Evolutionary conservation across 2,329 filamentous ascomycete genomes (phyloP).

Genomic region (Neonectria punicea): DNA sequence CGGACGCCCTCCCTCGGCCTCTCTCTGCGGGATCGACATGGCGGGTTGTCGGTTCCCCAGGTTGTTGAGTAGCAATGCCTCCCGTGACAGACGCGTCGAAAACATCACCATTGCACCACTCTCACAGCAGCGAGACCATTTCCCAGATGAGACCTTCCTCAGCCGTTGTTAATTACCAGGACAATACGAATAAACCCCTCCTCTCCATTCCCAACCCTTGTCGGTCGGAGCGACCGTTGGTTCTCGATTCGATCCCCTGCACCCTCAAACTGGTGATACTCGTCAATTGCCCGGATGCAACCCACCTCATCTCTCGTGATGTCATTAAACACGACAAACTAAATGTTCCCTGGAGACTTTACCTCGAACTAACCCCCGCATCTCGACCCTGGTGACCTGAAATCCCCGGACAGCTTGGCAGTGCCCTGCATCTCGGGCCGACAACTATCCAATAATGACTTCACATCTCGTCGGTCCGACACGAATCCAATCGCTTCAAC

Average conservation of each 20-base stretch:
- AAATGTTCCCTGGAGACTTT: background rate
- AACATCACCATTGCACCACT: background rate
- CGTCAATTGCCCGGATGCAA: background rate
- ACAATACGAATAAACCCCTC: background rate
- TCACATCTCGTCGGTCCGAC: background rate
- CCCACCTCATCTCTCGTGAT: background rate
- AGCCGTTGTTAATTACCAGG: background rate
- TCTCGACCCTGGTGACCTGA: background rate
- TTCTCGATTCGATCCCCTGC: background rate
- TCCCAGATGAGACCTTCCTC: background rate
- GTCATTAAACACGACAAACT: background rate
- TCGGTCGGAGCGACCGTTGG: background rate
- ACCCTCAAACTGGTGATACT: background rate
- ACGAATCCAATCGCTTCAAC: slow-evolving; percentile 3
- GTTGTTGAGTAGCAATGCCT: background rate
- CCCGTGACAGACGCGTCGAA: background rate
- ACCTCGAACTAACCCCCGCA: background rate
- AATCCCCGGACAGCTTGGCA: background rate
- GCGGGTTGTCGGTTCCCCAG: background rate
- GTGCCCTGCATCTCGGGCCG: slow-evolving; percentile 22
- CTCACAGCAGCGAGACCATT: background rate
- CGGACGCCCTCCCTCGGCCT: background rate
- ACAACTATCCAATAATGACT: slow-evolving; percentile 16
- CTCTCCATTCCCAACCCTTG: background rate
- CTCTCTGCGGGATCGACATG: background rate